These are phyloP conservation scores for Incumbomyces lentus DNA, from an alignment of 2,329 filamentous ascomycete genomes.

Conservation along the genomic window DNA sequence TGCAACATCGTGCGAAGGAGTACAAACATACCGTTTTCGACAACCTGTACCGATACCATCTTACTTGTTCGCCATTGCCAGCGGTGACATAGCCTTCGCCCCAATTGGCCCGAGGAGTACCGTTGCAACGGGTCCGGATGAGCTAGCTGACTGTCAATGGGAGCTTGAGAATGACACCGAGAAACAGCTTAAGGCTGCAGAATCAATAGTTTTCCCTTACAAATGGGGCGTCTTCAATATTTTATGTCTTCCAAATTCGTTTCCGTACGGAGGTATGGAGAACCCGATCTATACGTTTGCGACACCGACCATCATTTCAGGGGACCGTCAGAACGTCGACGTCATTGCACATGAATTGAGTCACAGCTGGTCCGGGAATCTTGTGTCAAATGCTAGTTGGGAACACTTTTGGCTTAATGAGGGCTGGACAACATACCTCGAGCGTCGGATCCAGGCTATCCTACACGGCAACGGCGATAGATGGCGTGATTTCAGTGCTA, in stretches of 20 bases:
- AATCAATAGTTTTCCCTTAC: slow-evolving; percentile 74
- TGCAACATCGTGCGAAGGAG: slow-evolving; percentile 43
- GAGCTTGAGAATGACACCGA: slow-evolving; percentile 88
- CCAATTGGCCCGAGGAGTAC: slow-evolving; percentile 74
- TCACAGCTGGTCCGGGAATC: slow-evolving; percentile 79
- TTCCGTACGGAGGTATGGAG: slow-evolving; percentile 85
- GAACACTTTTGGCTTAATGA: slow-evolving; percentile 53
- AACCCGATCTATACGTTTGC: slow-evolving; percentile 93
- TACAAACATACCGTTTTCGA: slow-evolving; percentile 68
- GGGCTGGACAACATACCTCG: slow-evolving; percentile 91
- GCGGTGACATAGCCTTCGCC: slow-evolving; percentile 70
- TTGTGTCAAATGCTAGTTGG: slow-evolving; percentile 45
- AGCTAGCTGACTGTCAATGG: slow-evolving; percentile 73
- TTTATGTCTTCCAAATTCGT: slow-evolving; percentile 77
- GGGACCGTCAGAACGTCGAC: slow-evolving; percentile 83
- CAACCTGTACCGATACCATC: slow-evolving; percentile 88
- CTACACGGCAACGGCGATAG: slow-evolving; percentile 61
- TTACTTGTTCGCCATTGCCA: slow-evolving; percentile 87
- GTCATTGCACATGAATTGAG: slow-evolving; percentile 81
- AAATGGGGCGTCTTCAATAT: slow-evolving; percentile 94
- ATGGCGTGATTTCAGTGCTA: slow-evolving; percentile 85
- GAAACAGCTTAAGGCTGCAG: slow-evolving; percentile 78
- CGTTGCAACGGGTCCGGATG: slow-evolving; percentile 80
- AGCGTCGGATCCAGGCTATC: slow-evolving; percentile 67
- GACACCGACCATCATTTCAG: slow-evolving; percentile 86